phyloP scores from a whole-genome alignment of 768 basidiomycete genomes.

The Lactarius hatsudake region DNA sequence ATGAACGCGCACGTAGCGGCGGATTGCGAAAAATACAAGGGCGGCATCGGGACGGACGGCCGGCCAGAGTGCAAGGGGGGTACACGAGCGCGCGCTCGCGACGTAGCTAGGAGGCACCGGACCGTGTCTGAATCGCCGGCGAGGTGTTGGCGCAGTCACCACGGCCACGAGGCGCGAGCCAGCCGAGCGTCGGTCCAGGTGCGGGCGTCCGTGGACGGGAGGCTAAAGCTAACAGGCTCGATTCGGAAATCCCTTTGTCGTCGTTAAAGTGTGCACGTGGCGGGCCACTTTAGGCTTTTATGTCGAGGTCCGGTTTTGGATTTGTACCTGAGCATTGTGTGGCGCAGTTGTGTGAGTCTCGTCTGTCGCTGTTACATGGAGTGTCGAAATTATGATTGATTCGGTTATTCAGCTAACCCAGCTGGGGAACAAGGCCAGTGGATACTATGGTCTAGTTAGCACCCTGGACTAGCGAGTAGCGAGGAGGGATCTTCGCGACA shows the following conservation, averaged over 20 bases:
- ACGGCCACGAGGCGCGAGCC: background rate
- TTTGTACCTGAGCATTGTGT: background rate
- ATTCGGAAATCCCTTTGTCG: slow-evolving; percentile 23
- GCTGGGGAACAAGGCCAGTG: slow-evolving; percentile 19
- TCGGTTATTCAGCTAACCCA: slow-evolving; percentile 4
- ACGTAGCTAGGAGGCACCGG: background rate
- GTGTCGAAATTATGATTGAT: background rate
- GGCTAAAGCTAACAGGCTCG: background rate
- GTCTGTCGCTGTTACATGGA: background rate
- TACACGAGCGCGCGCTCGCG: slow-evolving; percentile 1
- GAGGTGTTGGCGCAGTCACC: slow-evolving; percentile 1
- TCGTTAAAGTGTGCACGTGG: slow-evolving; percentile 9
- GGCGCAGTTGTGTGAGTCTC: background rate
- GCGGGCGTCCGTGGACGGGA: background rate
- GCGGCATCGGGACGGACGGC: background rate
- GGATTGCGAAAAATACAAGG: slow-evolving; percentile 1
- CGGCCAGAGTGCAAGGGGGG: background rate
- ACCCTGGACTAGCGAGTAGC: background rate
- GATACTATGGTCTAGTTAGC: slow-evolving; percentile 9
- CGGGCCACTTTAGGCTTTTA: slow-evolving; percentile 18
- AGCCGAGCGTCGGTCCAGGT: background rate
- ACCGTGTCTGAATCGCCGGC: background rate
- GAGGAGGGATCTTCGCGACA: slow-evolving; percentile 4
- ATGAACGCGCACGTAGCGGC: background rate
- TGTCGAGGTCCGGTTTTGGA: background rate